These are phyloP conservation scores for Capsella bursapastoris DNA, from an alignment of 345 rosid species.

Conservation along the genomic window DNA sequence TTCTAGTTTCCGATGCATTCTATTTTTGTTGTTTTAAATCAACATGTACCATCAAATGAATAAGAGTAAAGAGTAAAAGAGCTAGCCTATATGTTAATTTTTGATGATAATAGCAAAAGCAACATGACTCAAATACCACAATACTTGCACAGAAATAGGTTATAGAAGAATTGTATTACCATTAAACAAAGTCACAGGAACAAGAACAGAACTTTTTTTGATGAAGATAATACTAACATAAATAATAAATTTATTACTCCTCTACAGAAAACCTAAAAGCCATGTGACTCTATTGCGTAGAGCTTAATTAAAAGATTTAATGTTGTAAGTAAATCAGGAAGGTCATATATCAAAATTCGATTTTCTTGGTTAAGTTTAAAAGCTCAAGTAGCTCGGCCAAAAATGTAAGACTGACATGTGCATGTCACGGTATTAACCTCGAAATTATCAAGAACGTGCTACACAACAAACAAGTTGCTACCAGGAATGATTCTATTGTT, in stretches of 20 bases:
- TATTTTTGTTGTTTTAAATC: neutral
- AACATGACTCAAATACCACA: neutral
- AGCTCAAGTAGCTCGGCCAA: neutral
- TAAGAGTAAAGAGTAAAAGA: neutral
- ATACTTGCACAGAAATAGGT: too few species aligned
- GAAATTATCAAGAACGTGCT: neutral
- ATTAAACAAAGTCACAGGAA: too few species aligned
- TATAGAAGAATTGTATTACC: neutral
- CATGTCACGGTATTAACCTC: neutral
- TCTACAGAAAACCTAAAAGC: too few species aligned
- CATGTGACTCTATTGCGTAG: neutral
- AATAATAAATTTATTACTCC: too few species aligned
- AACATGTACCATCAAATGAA: conserved; percentile 12
- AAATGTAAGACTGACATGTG: neutral
- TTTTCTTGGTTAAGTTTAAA: neutral
- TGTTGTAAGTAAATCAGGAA: too few species aligned
- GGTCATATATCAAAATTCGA: neutral
- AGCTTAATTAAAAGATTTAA: neutral
- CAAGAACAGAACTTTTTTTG: too few species aligned
- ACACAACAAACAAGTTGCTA: neutral
- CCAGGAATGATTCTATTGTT: too few species aligned
- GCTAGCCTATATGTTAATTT: neutral
- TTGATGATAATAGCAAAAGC: neutral
- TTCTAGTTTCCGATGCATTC: conserved; percentile 3
- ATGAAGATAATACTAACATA: too few species aligned